These are phyloP conservation scores for Pisolithus orientalis DNA, from an alignment of 768 basidiomycete species.

Conservation along the genomic window DNA sequence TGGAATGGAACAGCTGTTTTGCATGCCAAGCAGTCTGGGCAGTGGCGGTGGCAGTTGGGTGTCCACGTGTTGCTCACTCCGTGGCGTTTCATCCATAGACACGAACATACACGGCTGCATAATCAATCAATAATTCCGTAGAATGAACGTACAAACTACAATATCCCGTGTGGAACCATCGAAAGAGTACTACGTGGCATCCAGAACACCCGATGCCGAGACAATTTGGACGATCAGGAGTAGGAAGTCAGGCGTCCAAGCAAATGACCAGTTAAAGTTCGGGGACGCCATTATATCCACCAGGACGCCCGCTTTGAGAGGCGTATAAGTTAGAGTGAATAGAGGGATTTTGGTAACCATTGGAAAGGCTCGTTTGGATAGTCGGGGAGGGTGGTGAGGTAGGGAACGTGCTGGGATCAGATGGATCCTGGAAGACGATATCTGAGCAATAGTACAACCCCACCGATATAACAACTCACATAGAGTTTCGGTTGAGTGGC, in stretches of 20 bases:
- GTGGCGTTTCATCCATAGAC: no score
- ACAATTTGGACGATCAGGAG: neutral
- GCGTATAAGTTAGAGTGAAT: conserved; percentile 10
- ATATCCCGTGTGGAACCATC: no score
- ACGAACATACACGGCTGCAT: no score
- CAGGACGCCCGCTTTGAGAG: conserved; percentile 3
- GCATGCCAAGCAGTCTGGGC: no score
- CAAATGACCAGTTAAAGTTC: conserved; percentile 15
- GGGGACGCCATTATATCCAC: conserved; percentile 18
- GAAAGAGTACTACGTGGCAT: no score
- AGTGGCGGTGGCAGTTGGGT: no score
- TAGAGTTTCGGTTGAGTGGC: conserved; percentile 21
- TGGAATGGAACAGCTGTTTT: no score
- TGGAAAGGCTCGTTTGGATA: conserved; percentile 2
- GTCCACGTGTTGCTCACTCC: no score
- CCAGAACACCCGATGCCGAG: no score
- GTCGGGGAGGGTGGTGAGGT: conserved; percentile 16
- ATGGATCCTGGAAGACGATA: conserved; percentile 24
- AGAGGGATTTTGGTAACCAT: conserved; percentile 2
- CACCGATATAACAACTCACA: conserved; percentile 12
- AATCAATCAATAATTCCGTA: no score
- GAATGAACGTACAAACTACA: no score
- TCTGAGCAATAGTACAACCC: neutral
- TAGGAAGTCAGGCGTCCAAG: neutral
- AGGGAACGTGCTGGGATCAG: conserved; percentile 34